Conservation (phyloP, 805 yeast genomes). For the Yarrowia yakushimensis region DNA sequence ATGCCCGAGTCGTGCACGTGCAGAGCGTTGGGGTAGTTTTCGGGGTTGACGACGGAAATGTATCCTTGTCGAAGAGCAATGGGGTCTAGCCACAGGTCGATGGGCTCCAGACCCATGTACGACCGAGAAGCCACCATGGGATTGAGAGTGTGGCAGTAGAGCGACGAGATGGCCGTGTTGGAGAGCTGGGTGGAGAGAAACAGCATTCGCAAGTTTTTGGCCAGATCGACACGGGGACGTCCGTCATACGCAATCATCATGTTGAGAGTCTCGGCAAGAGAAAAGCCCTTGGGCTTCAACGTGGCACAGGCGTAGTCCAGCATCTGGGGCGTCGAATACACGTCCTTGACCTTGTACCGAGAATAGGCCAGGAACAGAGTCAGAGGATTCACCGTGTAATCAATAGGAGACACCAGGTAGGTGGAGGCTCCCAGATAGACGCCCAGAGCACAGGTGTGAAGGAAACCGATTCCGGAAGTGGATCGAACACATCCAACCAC, state of each 20-base stretch:
- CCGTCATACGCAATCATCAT: conserved; percentile 77
- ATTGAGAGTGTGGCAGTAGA: conserved; percentile 74
- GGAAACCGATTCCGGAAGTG: conserved; percentile 79
- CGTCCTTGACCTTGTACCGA: conserved; percentile 77
- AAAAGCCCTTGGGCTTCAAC: conserved; percentile 58
- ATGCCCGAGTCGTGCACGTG: conserved; percentile 91
- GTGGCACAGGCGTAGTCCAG: conserved; percentile 65
- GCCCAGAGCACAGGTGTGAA: conserved; percentile 81
- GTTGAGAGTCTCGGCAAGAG: conserved; percentile 64
- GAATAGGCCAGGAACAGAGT: conserved; percentile 67
- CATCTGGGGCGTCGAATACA: conserved; percentile 80
- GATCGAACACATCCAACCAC: conserved; percentile 85
- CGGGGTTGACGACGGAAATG: conserved; percentile 72
- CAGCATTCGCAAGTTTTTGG: conserved; percentile 52
- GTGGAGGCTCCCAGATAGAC: conserved; percentile 85
- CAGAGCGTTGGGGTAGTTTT: conserved; percentile 62
- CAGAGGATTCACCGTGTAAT: conserved; percentile 69
- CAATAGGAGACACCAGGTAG: conserved; percentile 70
- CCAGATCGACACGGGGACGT: conserved; percentile 63
- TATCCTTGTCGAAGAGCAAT: conserved; percentile 86
- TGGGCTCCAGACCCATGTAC: conserved; percentile 82
- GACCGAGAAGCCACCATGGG: conserved; percentile 84
- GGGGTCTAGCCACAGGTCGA: conserved; percentile 82
- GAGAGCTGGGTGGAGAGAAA: conserved; percentile 64
- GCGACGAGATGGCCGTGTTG: conserved; percentile 66